A percentile compares a stretch with the other conserved stretches of the same genome.
Conservation (phyloP, 768 basidiomycete species). For the Mycena kentingensis region DNA sequence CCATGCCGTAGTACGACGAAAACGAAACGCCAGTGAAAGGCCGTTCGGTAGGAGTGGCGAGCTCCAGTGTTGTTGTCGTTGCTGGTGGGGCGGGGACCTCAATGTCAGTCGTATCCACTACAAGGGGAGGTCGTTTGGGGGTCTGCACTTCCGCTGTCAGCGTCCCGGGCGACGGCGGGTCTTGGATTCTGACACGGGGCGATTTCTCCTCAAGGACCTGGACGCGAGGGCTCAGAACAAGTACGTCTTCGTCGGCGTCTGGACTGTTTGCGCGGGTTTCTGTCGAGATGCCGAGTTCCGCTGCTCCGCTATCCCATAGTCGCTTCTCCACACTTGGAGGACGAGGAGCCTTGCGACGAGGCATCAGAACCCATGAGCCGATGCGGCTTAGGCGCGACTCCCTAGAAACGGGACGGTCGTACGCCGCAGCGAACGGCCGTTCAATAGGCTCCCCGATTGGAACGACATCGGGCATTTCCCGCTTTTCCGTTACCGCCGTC, state of each 20-base stretch:
- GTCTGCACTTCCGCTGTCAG: background rate
- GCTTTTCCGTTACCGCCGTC: background rate
- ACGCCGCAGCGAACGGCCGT: constrained; percentile 14
- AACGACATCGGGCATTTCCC: constrained; percentile 19
- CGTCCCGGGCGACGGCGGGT: background rate
- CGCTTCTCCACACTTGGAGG: constrained; percentile 31
- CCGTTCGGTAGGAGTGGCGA: constrained; percentile 10
- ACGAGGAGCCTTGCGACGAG: constrained; percentile 31
- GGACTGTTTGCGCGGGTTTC: constrained; percentile 5
- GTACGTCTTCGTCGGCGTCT: constrained; percentile 1
- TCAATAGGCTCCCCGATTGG: constrained; percentile 19
- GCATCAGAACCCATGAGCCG: constrained; percentile 42
- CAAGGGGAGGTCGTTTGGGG: background rate
- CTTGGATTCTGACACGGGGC: constrained; percentile 1
- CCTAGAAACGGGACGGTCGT: constrained; percentile 6
- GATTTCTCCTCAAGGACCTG: constrained; percentile 12
- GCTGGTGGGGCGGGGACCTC: background rate
- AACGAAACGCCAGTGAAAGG: constrained; percentile 30
- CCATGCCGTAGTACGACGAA: constrained; percentile 38
- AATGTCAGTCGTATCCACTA: constrained; percentile 6
- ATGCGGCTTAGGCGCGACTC: constrained; percentile 29
- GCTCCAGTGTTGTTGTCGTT: constrained; percentile 8
- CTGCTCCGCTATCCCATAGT: constrained; percentile 35
- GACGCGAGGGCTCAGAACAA: constrained; percentile 6
- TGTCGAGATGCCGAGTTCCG: constrained; percentile 30